Evolutionary conservation across 2,329 filamentous ascomycete species (phyloP), one percentile per base, ranked within the genome.

Genomic region (Xylariaceae sp.): DNA sequence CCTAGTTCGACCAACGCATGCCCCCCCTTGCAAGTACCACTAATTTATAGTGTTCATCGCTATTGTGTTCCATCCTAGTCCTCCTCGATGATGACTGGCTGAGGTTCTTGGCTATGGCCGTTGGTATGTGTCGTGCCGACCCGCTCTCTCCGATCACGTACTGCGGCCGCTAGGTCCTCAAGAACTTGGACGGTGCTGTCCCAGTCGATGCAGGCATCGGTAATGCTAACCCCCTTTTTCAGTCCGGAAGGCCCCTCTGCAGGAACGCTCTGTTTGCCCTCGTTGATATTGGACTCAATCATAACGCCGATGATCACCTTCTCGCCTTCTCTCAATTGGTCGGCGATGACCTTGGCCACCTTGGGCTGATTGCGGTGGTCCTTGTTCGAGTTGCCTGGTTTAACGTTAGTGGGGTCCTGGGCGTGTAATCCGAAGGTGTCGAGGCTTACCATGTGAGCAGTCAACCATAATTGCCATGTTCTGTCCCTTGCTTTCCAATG

Each of bases 271-370:
- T 92, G 89, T 81, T 88, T 91, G 64, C 86, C 84, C 78, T 96
- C 95, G 75, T 93, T 87, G 81, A 98, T 93, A 78, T 98, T 93
- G 71, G 91, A 96, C 81, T 99, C 93, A 67, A 99, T 96, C 93
- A 99, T 99, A 71, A 98, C 91, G 73, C 93, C 95, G 63, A 98
- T 85, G 68, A 99, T 96, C 63, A 86, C 88, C 56, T 85, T 88
- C 79, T 99, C 91, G 57, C 93, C 93, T 63, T 89, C 87, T 49
- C 89, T 87, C 62, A 99, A 82, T 79, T 99, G 93, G 52, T 96
- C 90, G 29, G 84, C 89, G 59, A 99, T 80, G 50, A 81, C 82
- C 73, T 89, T 85, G 62, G 93, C 92, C 44, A 98, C 93, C 77
- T 93, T 89, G 68, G 95, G 95, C 79, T 99, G 93, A 78, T 99